Base-by-base conservation (phyloP, 768 basidiomycete species). In the Thelephora ganbajun region DNA sequence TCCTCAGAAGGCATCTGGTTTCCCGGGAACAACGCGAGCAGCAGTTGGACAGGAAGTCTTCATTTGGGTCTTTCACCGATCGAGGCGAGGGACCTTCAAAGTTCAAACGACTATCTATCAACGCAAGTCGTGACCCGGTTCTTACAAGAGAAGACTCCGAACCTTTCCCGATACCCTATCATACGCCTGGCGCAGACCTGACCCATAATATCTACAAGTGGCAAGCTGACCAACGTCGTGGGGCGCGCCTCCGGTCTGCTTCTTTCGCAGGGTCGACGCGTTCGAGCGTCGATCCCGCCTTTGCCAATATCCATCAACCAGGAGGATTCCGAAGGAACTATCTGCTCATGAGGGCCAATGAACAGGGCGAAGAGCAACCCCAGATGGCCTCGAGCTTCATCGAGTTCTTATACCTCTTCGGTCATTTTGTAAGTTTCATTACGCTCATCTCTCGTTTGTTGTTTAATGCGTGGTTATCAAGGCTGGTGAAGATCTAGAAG, bases 161-260 rank as follows among this genome's bases (percentile, higher is more conserved):
- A 47, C 65, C 77, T 1, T 96, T 94, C 57, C 82, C 88, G n/a
- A 81, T 94, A 39, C 84, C 84, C 1, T 94, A 89, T 59, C 70
- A 89, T 63, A 81, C 85, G 3, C 80, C 76, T 14, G 92, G 92
- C 30, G 90, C 84, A 22, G 92, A 96, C 59, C 79, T 93, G 51
- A 96, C 92, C 89, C 91, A 94, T 58, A 82, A 82, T 53, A 84
- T 98, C 35, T 98, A 96, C 70, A 97, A 96, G 65, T 98, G 91
- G 85, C 84, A 92, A 52, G 71, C 78, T 13, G 83, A 85, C 55
- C 77, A 80, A 48, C 73, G 72, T 20, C 74, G 80, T 48, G 71
- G 76, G 50, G 70, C 68, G 14, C 76, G 87, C 36, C 68, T 73
- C 14, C 81, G 87, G 35, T 69, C 83, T n/a, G 72, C 76, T 34